Conservation (phyloP, 306 rosid species). For the Mimosa pudica region DNA sequence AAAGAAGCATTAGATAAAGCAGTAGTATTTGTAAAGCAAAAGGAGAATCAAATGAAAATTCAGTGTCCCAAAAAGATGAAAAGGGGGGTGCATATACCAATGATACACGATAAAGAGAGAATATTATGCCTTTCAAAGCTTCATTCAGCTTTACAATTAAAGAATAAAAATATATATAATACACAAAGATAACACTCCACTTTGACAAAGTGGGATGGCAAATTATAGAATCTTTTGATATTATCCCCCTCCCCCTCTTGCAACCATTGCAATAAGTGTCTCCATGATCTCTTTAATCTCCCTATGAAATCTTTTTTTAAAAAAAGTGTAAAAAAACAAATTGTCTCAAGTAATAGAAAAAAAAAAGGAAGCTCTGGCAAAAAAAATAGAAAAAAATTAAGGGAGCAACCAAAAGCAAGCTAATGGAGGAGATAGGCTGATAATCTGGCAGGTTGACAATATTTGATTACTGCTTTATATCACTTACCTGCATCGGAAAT, state of each 20-base stretch:
- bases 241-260: constrained; percentile 16
- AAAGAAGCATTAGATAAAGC: neutral
- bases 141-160: constrained; percentile 34
- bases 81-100: constrained; percentile 28
- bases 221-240: constrained; percentile 41
- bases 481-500: constrained; percentile 73
- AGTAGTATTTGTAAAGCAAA: neutral
- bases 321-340: constrained; percentile 13
- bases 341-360: neutral
- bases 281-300: constrained; percentile 37
- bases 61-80: constrained; percentile 26
- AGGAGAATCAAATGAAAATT: constrained; percentile 22
- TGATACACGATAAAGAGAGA: constrained; percentile 11
- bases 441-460: constrained; percentile 32
- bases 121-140: neutral
- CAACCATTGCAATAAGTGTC: constrained; percentile 38
- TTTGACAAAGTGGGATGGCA: constrained; percentile 43
- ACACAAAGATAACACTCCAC: constrained; percentile 29
- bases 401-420: constrained; percentile 46
- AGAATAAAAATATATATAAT: constrained; percentile 36
- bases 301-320: constrained; percentile 14
- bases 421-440: constrained; percentile 31
- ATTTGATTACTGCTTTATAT: constrained; percentile 9
- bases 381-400: no score
- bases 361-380: neutral